Evolutionary conservation across 2,329 filamentous ascomycete genomes (phyloP).

Genomic region (Aspergillus awamori): DNA sequence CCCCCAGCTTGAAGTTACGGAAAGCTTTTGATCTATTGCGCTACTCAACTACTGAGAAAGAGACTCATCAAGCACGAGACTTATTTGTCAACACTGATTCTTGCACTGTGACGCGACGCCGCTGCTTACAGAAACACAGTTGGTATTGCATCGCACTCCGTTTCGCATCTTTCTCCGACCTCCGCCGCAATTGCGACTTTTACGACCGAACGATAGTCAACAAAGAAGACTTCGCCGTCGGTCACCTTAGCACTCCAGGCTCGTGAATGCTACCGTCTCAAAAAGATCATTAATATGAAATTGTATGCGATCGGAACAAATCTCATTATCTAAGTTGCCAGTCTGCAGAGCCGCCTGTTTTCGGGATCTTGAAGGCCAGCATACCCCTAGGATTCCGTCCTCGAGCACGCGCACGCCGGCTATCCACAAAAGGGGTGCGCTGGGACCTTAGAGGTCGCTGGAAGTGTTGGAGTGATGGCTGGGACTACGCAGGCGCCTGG

Average conservation of each 20-base stretch:
- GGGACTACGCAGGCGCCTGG: conserved; percentile 24
- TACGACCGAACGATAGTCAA: neutral
- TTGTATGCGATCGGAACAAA: neutral
- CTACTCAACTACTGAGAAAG: neutral
- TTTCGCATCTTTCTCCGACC: conserved; percentile 18
- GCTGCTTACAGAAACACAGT: neutral
- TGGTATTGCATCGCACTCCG: neutral
- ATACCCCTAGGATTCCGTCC: neutral
- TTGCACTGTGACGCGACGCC: neutral
- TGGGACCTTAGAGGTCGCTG: conserved; percentile 5
- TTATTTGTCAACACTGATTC: neutral
- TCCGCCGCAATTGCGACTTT: conserved; percentile 6
- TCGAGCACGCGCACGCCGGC: neutral
- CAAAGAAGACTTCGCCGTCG: neutral
- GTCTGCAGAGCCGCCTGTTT: neutral
- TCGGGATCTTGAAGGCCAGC: neutral
- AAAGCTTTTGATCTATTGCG: neutral
- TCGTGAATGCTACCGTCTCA: neutral
- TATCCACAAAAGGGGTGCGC: neutral
- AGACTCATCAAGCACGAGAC: neutral
- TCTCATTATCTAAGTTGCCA: neutral
- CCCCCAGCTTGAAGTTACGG: neutral
- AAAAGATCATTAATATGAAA: neutral
- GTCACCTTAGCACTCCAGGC: neutral
- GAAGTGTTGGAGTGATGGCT: conserved; percentile 22